These are phyloP conservation scores for Pleomassaria siparia DNA, from an alignment of 2,329 filamentous ascomycete genomes.

Conservation along the genomic window DNA sequence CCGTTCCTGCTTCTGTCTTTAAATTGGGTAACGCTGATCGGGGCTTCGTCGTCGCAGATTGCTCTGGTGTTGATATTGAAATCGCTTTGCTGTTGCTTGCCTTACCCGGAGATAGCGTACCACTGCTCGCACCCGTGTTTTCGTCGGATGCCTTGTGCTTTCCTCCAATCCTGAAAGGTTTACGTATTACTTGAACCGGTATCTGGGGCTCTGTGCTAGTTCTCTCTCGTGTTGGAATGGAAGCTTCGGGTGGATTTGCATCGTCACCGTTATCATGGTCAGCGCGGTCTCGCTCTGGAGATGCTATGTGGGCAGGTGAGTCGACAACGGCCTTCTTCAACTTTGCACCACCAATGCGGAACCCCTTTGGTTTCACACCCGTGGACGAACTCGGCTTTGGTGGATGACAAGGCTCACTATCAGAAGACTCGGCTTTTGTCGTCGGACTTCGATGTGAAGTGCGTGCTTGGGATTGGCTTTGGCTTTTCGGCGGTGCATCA, in stretches of 20 bases:
- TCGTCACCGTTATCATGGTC: neutral
- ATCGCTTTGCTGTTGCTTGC: constrained; percentile 8
- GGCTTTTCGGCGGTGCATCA: constrained; percentile 31
- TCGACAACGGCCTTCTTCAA: constrained; percentile 8
- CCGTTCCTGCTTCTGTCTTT: constrained; percentile 6
- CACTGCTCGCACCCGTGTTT: constrained; percentile 7
- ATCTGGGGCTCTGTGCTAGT: neutral
- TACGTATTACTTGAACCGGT: constrained; percentile 9
- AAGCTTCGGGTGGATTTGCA: neutral
- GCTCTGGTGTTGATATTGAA: constrained; percentile 9
- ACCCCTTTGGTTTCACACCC: constrained; percentile 21
- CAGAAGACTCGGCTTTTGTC: constrained; percentile 1
- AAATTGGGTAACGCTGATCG: neutral
- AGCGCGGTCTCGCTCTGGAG: neutral
- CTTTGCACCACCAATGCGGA: constrained; percentile 32
- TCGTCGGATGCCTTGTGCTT: constrained; percentile 19
- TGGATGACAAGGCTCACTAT: neutral
- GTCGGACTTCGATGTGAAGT: constrained; percentile 3
- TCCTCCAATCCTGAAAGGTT: constrained; percentile 37
- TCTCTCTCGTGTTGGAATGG: constrained; percentile 3
- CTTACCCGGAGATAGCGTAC: constrained; percentile 2
- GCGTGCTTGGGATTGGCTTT: constrained; percentile 12
- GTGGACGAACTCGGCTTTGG: constrained; percentile 6
- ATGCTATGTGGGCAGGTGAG: constrained; percentile 3
- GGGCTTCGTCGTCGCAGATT: constrained; percentile 15